A percentile compares a stretch with the other conserved stretches of the same genome.
Conservation (phyloP, 768 basidiomycete species). For the Phylloporus sp. region DNA sequence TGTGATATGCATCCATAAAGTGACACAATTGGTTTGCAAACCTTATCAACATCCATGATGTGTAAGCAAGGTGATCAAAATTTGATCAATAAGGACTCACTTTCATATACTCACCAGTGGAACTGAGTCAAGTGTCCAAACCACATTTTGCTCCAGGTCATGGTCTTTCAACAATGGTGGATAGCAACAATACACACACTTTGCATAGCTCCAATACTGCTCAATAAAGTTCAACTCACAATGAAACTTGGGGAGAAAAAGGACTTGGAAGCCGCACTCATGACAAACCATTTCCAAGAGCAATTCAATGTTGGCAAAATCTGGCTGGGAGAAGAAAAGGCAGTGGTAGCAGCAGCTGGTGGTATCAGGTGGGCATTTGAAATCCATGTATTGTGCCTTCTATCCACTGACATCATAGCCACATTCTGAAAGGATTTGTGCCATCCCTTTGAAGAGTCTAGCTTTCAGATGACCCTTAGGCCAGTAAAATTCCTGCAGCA, state of each 20-base stretch:
- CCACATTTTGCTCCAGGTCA: background rate
- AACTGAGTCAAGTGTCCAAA: background rate
- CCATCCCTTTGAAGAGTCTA: constrained; percentile 22
- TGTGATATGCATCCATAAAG: constrained; percentile 1
- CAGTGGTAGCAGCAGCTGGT: background rate
- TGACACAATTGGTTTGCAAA: background rate
- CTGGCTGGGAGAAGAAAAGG: background rate
- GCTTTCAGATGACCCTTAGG: constrained; percentile 23
- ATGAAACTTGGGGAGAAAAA: constrained; percentile 31
- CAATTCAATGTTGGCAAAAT: background rate
- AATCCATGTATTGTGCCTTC: constrained; percentile 21
- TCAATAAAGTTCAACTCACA: constrained; percentile 32
- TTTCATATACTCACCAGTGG: background rate
- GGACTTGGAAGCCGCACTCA: background rate
- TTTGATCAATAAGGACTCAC: background rate
- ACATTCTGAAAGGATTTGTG: constrained; percentile 15
- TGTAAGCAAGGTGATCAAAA: background rate
- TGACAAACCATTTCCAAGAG: background rate
- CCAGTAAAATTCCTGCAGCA: constrained; percentile 32
- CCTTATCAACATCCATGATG: background rate
- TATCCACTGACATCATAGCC: constrained; percentile 8
- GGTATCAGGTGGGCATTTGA: constrained; percentile 18
- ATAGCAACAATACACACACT: constrained; percentile 20
- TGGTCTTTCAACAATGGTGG: background rate
- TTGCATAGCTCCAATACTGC: constrained; percentile 29